Evolutionary conservation across 352 stramenopile species (phyloP).

Genomic region (Globisporangium rhizosaccharum): DNA sequence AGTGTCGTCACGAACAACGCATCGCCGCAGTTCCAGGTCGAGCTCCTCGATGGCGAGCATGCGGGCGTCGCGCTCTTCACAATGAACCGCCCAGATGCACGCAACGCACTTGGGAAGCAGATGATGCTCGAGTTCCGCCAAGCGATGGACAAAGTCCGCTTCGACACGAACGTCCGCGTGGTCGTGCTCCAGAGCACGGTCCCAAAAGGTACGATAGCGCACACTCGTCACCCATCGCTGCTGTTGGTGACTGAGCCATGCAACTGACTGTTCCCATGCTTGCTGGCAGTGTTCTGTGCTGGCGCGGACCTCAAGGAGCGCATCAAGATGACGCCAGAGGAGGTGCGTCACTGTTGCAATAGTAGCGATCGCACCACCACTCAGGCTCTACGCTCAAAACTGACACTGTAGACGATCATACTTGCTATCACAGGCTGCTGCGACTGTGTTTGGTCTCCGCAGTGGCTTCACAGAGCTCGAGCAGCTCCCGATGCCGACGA

Average conservation of each 20-base stretch:
- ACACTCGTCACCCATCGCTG: neutral
- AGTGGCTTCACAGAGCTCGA: constrained; percentile 83
- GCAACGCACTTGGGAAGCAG: constrained; percentile 73
- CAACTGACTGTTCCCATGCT: neutral
- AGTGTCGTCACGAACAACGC: constrained; percentile 12
- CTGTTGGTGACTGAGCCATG: neutral
- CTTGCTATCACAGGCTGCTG: constrained; percentile 27
- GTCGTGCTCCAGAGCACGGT: constrained; percentile 76
- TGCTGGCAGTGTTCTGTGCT: constrained; percentile 75
- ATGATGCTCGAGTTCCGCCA: constrained; percentile 79
- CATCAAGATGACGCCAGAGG: constrained; percentile 75
- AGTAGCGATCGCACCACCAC: neutral
- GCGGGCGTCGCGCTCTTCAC: constrained; percentile 69
- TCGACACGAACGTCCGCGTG: constrained; percentile 64
- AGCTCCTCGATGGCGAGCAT: constrained; percentile 51
- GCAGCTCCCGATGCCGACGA: constrained; percentile 89
- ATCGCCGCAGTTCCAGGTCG: constrained; percentile 47
- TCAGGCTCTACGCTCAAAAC: neutral
- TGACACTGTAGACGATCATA: neutral
- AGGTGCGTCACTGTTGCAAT: constrained; percentile 34
- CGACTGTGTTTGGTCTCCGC: constrained; percentile 70
- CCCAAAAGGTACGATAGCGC: constrained; percentile 26
- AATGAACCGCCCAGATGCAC: constrained; percentile 63
- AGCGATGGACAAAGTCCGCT: constrained; percentile 61
- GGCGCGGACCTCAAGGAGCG: constrained; percentile 90